Base-by-base conservation (phyloP, 345 rosid species). In the Iberis pinnata region DNA sequence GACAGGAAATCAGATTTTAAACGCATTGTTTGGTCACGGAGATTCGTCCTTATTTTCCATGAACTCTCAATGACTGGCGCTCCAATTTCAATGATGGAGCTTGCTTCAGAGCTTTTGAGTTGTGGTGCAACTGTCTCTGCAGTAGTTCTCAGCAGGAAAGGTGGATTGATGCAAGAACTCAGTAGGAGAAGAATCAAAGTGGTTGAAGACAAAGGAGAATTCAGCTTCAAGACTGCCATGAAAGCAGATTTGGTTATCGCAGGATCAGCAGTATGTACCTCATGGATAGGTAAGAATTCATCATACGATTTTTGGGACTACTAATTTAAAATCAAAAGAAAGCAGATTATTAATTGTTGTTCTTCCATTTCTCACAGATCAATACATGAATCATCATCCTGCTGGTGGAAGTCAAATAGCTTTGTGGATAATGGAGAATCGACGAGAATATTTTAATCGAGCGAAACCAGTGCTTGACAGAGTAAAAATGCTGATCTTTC, bases 41-140 rank as follows among this genome's bases (percentile, higher is more conserved):
- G 86, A 49, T 89, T 89, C 54, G 76, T 89, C 9, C 42, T 89
- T 63, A 40, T 89, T 66, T 89, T 89, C 68, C 97, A 89, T 36
- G 97, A 89, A 61, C 86, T 89, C 12, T 86, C 97, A 13, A 86
- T 84, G 95, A 89, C 97, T 1, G 97, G 97, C n/a, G 97, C 97
- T 56, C 97, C 97, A 3, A 80, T 84, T 49, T 86, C 97, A 17
- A 86, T 89, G 94, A 75, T 89, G 88, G 97, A 89, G 73, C 71
- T 89, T 64, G 96, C 97, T 32, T 83, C 94, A 10, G 97, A 89
- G 74, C 84, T 89, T 68, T 58, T 89, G 78, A 89, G 97, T 83
- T 86, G 97, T 68, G 97, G 97, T 39, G 97, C 97, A 60, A 76
- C 95, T 12, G 97, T 89, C 59, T 77, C 83, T 22, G 96, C 85